Conservation (phyloP, 306 rosid species). For the Rubus parviflorus region DNA sequence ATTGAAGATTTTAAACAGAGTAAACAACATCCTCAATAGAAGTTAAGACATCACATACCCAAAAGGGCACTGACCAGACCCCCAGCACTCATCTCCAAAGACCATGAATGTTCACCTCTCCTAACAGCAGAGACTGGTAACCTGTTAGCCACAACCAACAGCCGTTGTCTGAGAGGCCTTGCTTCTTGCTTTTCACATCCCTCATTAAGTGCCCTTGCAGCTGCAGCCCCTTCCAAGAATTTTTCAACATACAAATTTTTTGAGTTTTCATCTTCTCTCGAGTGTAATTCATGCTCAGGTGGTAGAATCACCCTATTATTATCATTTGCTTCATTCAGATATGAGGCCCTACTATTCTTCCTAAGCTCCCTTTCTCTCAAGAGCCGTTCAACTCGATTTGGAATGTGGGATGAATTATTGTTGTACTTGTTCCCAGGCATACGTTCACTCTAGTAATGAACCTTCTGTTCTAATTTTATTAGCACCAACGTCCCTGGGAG, state of each 20-base stretch:
- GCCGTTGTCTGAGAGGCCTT: conserved; percentile 55
- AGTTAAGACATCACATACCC: conserved; percentile 45
- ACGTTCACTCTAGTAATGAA: conserved; percentile 57
- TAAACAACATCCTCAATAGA: neutral
- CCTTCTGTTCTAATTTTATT: conserved; percentile 36
- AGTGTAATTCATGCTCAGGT: conserved; percentile 45
- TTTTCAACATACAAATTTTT: conserved; percentile 36
- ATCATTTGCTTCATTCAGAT: conserved; percentile 51
- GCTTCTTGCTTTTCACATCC: conserved; percentile 46
- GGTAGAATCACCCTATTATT: conserved; percentile 34
- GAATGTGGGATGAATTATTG: conserved; percentile 36
- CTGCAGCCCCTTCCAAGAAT: conserved; percentile 46
- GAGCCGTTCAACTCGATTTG: conserved; percentile 66
- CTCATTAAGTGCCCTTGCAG: conserved; percentile 33
- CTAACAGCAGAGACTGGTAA: conserved; percentile 85
- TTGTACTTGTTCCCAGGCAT: conserved; percentile 73
- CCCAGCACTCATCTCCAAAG: conserved; percentile 84
- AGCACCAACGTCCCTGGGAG: conserved; percentile 29
- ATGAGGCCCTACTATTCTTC: conserved; percentile 48
- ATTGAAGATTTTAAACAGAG: conserved; percentile 11
- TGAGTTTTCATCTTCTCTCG: conserved; percentile 53
- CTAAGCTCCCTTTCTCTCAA: conserved; percentile 60
- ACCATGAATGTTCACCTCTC: conserved; percentile 83
- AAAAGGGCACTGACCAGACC: conserved; percentile 86
- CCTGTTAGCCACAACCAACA: conserved; percentile 92